Evolutionary conservation across 164 flowering plant species (phyloP).

Genomic region (Nelumbo lutea): DNA sequence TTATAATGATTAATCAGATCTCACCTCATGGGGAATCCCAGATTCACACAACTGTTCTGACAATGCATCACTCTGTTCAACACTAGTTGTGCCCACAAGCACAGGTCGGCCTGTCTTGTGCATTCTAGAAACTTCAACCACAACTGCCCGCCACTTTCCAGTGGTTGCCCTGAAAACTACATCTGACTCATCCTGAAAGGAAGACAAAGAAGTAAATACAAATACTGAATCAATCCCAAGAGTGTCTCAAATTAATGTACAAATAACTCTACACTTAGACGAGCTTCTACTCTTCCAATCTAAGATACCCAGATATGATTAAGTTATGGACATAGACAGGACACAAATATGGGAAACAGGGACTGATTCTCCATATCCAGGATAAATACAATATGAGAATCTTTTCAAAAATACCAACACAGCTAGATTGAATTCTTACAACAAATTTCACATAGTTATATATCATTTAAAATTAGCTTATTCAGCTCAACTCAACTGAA

Average conservation of each 20-base stretch:
- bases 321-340: no score
- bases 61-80: conserved; percentile 90
- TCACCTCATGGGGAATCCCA: conserved; percentile 93
- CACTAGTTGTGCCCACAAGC: conserved; percentile 99
- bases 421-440: no score
- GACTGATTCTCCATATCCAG: no score
- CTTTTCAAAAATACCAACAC: no score
- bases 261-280: background rate
- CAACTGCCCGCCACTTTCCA: conserved; percentile 96
- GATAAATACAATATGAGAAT: no score
- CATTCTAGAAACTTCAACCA: conserved; percentile 95
- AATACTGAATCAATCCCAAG: no score
- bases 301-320: no score
- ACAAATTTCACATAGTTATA: no score
- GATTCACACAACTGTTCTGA: conserved; percentile 79
- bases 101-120: conserved; percentile 95
- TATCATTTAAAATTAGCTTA: no score
- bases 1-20: conserved; percentile 9
- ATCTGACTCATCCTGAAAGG: conserved; percentile 88
- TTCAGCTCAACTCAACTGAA: no score
- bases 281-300: no score
- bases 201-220: background rate
- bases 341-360: no score
- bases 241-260: background rate
- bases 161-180: conserved; percentile 82